Conservation (phyloP, 768 basidiomycete species). For the Podaxis carcinomalis region DNA sequence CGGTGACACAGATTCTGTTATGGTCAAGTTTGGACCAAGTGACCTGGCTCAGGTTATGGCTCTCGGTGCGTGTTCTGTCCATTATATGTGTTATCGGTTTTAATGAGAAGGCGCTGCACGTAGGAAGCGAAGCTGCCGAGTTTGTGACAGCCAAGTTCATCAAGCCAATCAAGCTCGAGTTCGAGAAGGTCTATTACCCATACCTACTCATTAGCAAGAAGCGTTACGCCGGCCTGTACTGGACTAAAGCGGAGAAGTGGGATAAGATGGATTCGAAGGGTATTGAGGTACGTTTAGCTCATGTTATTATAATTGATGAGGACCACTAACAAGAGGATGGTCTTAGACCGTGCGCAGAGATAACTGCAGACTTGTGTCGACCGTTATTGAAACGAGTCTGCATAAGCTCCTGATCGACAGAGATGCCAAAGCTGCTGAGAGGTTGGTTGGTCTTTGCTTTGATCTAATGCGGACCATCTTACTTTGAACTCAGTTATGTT, state of each 20-base stretch:
- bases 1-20: conserved; percentile 98
- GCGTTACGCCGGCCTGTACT: conserved; percentile 96
- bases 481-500: conserved; percentile 58
- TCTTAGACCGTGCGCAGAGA: conserved; percentile 92
- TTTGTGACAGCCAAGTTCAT: conserved; percentile 89
- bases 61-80: conserved; percentile 53
- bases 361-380: conserved; percentile 97
- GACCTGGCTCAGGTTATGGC: conserved; percentile 88
- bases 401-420: conserved; percentile 97
- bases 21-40: conserved; percentile 93
- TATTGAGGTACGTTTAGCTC: conserved; percentile 70
- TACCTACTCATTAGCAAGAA: conserved; percentile 99
- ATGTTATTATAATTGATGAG: neutral
- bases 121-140: conserved; percentile 90
- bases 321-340: neutral
- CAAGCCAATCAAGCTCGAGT: conserved; percentile 97
- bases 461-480: neutral
- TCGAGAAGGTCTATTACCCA: conserved; percentile 99
- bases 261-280: conserved; percentile 99
- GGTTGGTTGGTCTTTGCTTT: conserved; percentile 44
- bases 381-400: conserved; percentile 95
- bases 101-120: neutral
- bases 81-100: neutral
- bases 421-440: conserved; percentile 90
- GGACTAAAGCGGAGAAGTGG: conserved; percentile 92